Evolutionary conservation across 768 basidiomycete genomes (phyloP), one percentile per base, ranked within the genome.

Genomic region (Suillus decipiens): DNA sequence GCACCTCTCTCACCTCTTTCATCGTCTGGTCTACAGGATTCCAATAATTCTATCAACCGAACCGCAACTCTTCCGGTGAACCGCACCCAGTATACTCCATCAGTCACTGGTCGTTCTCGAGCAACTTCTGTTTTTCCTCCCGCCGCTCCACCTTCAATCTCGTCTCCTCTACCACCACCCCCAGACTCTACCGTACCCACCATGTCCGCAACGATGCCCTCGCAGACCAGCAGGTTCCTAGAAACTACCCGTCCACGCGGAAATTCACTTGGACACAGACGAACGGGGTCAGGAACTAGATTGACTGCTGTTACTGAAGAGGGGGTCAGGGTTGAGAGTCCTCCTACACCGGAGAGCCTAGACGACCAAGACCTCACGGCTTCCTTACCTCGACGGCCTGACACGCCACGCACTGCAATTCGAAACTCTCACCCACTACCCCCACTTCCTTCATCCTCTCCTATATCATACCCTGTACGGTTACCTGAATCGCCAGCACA

Each of bases 221-320:
- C 73, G 62, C 73, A 76, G 43, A 66, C 71, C 22, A 64, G 65
- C 61, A 76, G 74, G 48, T 69, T 74, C 59, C 66, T 79, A 43
- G 82, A 80, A 41, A 75, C 74, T 56, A 62, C 71, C 33, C 79
- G 84, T 15, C 73, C 78, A 31, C 83, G 82, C 59, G 83, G 80
- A 36, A 81, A 79, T 57, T 83, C 84, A n/a, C 60, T 79, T 24
- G 79, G 81, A 47, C 88, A 90, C 67, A 75, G 74, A 58, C 79
- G 86, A 37, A 81, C 83, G 33, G 82, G 85, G 31, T 87, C 89
- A 48, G 82, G 79, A 42, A 80, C 80, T 64, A 82, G 82, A 61
- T 80, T 92, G 55, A 83, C 78, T 28, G 80, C 86, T 47, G 76
- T 93, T 63, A 80, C 82, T 63, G 90, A 92, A 71, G 90, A 92